Evolutionary conservation across 495 filamentous ascomycete species (phyloP).

Genomic region (Evansstolkia leycettana): DNA sequence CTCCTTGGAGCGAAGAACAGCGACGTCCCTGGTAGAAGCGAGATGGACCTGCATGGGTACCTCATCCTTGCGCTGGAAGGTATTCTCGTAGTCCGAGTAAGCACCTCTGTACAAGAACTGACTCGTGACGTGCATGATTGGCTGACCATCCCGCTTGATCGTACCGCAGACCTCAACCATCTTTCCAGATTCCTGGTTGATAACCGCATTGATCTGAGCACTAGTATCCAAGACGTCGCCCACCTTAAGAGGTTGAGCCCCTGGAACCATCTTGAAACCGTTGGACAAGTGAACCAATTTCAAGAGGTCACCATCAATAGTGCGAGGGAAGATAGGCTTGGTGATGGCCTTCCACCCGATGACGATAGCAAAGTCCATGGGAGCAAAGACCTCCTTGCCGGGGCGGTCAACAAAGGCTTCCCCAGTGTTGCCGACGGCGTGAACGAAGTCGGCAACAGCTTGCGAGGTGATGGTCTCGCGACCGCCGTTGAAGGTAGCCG

Average conservation of each 20-base stretch:
- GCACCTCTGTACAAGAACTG: conserved; percentile 93
- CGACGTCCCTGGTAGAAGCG: conserved; percentile 74
- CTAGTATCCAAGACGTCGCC: conserved; percentile 87
- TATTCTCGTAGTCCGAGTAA: conserved; percentile 92
- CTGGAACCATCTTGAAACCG: conserved; percentile 94
- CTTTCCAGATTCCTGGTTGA: conserved; percentile 97
- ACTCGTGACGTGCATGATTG: conserved; percentile 97
- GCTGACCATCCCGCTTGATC: conserved; percentile 69
- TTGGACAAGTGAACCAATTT: conserved; percentile 95
- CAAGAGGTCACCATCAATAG: conserved; percentile 87
- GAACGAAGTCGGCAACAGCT: conserved; percentile 94
- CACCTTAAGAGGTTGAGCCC: conserved; percentile 86
- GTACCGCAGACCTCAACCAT: conserved; percentile 99
- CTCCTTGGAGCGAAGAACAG: conserved; percentile 87
- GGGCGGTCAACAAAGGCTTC: conserved; percentile 97
- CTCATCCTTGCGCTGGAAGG: conserved; percentile 94
- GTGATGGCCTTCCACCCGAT: conserved; percentile 98
- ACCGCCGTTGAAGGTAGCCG: conserved; percentile 81
- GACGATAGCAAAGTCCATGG: conserved; percentile 99
- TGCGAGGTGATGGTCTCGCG: conserved; percentile 73
- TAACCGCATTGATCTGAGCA: conserved; percentile 91
- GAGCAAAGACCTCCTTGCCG: conserved; percentile 86
- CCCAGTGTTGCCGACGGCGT: conserved; percentile 94
- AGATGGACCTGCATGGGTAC: conserved; percentile 92
- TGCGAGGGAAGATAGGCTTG: conserved; percentile 92